Evolutionary conservation across 768 basidiomycete species (phyloP).

Genomic region (Multifurca ochricompacta): DNA sequence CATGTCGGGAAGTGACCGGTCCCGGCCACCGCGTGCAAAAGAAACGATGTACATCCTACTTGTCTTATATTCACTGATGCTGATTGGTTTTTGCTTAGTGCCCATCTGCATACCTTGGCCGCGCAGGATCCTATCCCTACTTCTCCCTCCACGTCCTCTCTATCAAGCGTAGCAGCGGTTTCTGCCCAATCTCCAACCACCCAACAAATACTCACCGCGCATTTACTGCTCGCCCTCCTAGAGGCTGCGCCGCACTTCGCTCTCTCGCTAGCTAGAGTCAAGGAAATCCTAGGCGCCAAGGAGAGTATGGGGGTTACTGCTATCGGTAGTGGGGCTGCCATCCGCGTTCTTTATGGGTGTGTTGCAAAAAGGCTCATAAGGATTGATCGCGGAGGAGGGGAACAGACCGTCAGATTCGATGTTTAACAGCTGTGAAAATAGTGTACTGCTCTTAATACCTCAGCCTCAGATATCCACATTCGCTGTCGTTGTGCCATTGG

Average conservation of each 20-base stretch:
- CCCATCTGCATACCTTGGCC: conserved; percentile 51
- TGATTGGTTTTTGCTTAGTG: conserved; percentile 29
- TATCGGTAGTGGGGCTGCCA: conserved; percentile 31
- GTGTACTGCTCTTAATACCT: neutral
- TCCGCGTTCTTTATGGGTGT: conserved; percentile 63
- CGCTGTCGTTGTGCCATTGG: no score
- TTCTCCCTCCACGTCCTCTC: conserved; percentile 50
- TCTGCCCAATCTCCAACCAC: conserved; percentile 37
- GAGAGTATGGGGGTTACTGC: conserved; percentile 28
- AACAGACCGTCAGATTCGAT: conserved; percentile 72
- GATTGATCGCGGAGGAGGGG: conserved; percentile 67
- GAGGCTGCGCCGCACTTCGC: conserved; percentile 44
- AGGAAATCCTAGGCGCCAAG: conserved; percentile 44
- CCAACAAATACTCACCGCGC: conserved; percentile 67
- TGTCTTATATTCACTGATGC: conserved; percentile 1
- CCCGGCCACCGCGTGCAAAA: conserved; percentile 43
- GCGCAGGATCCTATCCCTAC: conserved; percentile 40
- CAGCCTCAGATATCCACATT: no score
- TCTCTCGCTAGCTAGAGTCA: conserved; percentile 54
- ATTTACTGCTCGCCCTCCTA: conserved; percentile 55
- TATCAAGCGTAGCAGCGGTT: conserved; percentile 38
- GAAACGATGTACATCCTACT: conserved; percentile 45
- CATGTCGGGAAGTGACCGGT: conserved; percentile 26
- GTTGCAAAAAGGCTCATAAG: conserved; percentile 75
- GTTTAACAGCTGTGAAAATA: no score